phyloP scores from a whole-genome alignment of 2,329 filamentous ascomycete genomes.

The Pseudonectria foliicola region DNA sequence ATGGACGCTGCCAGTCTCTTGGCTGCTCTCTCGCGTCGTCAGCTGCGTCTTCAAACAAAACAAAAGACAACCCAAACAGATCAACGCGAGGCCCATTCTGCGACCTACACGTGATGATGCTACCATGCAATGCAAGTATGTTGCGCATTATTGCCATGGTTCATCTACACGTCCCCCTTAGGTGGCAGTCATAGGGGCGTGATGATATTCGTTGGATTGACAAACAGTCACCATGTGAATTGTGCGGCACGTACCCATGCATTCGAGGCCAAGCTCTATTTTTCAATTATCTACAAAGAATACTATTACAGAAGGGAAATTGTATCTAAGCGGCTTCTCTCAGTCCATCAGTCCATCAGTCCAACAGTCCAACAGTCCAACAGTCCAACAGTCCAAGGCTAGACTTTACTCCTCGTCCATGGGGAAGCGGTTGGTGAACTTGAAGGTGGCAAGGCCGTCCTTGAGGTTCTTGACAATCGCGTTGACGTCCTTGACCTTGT shows the following conservation, averaged over 20 bases:
- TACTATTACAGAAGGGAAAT: neutral
- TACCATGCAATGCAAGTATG: constrained; percentile 15
- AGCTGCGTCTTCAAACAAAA: too few relatives aligned
- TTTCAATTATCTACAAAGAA: neutral
- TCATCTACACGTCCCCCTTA: too few relatives aligned
- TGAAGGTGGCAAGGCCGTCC: constrained; percentile 55
- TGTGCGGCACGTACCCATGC: neutral
- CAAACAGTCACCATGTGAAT: neutral
- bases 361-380: too few relatives aligned
- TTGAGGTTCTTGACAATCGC: constrained; percentile 40
- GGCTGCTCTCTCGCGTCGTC: too few relatives aligned
- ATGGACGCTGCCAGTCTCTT: too few relatives aligned
- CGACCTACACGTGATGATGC: constrained; percentile 13
- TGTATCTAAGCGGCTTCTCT: too few relatives aligned
- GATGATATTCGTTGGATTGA: too few relatives aligned
- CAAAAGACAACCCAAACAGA: too few relatives aligned
- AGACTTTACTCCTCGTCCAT: constrained; percentile 39
- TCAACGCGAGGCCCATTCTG: constrained; percentile 10
- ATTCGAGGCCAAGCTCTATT: neutral
- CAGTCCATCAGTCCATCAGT: too few relatives aligned
- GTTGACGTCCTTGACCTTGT: constrained; percentile 25
- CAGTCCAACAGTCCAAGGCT: too few relatives aligned
- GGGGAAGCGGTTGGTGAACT: constrained; percentile 58
- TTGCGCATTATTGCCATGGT: constrained; percentile 12
- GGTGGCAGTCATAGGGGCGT: too few relatives aligned